Conservation (phyloP, 2,329 filamentous ascomycete genomes). For the Periglandula ipomoeae region DNA sequence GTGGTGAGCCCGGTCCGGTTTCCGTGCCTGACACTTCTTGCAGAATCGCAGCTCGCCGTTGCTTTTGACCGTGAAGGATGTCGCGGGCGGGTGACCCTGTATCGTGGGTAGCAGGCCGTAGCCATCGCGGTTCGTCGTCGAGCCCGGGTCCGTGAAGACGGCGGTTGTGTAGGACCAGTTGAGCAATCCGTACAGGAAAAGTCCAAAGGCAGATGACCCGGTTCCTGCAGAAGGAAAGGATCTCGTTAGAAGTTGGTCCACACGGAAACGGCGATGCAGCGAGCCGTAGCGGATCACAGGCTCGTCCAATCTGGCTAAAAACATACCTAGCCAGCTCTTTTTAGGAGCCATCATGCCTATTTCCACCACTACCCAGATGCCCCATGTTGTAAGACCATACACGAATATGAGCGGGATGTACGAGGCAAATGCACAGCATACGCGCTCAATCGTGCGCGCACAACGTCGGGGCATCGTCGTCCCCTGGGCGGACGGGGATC, state of each 20-base stretch:
- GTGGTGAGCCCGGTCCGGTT: slow-evolving; percentile 93
- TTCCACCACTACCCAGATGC: slow-evolving; percentile 72
- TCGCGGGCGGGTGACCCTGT: slow-evolving; percentile 40
- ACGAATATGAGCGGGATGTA: slow-evolving; percentile 88
- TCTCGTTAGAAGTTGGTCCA: not conserved
- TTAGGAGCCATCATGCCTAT: slow-evolving; percentile 53
- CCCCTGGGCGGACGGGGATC: slow-evolving; percentile 9
- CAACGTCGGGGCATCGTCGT: slow-evolving; percentile 47
- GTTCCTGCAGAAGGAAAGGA: slow-evolving; percentile 31
- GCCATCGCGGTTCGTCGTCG: slow-evolving; percentile 52
- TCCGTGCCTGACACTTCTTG: slow-evolving; percentile 93
- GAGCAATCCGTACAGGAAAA: slow-evolving; percentile 66
- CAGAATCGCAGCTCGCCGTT: slow-evolving; percentile 83
- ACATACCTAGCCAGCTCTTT: slow-evolving; percentile 48
- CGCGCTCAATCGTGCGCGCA: slow-evolving; percentile 66
- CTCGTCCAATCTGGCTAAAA: too few relatives aligned
- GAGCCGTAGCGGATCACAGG: too few relatives aligned
- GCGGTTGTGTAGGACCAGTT: slow-evolving; percentile 88
- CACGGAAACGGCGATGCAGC: too few relatives aligned
- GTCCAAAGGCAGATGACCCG: slow-evolving; percentile 50
- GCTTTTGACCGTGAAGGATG: slow-evolving; percentile 85
- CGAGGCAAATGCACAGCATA: slow-evolving; percentile 68
- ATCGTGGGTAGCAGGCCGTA: slow-evolving; percentile 75
- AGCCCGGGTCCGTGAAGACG: slow-evolving; percentile 85
- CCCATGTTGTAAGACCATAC: slow-evolving; percentile 87